Conservation (phyloP, 108 stramenopile species). For the Bacterosira constricta region DNA sequence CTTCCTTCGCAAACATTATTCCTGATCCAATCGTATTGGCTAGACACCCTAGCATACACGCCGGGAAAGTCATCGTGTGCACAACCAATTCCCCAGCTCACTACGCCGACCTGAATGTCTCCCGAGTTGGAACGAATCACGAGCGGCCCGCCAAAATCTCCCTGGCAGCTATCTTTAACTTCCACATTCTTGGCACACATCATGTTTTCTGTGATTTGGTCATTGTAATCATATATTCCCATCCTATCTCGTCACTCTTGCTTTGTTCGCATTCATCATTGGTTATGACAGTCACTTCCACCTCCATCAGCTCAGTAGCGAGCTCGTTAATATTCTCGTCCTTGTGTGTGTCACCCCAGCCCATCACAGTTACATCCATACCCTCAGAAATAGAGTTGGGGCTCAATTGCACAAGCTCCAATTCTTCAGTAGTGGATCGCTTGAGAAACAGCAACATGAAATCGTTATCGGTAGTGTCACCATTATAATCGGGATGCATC, state of each 20-base stretch:
- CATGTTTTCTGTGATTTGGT: slow-evolving; percentile 38
- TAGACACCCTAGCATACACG: slow-evolving; percentile 32
- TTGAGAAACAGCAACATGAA: slow-evolving; percentile 23
- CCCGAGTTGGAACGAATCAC: background rate
- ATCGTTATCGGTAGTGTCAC: slow-evolving; percentile 9
- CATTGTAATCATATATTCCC: slow-evolving; percentile 12
- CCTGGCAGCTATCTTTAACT: slow-evolving; percentile 45
- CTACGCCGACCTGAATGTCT: slow-evolving; percentile 45
- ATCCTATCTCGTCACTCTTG: slow-evolving; percentile 1
- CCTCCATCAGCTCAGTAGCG: slow-evolving; percentile 13
- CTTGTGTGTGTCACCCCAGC: slow-evolving; percentile 35
- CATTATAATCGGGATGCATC: slow-evolving; percentile 6
- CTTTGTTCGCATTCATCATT: slow-evolving; percentile 11
- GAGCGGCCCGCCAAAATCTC: slow-evolving; percentile 50
- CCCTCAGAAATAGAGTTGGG: slow-evolving; percentile 16
- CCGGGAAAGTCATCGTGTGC: slow-evolving; percentile 45
- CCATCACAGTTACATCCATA: slow-evolving; percentile 46
- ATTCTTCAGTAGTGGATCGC: background rate
- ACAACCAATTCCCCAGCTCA: slow-evolving; percentile 53
- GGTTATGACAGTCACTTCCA: slow-evolving; percentile 9
- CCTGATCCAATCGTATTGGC: slow-evolving; percentile 38
- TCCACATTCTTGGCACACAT: slow-evolving; percentile 34
- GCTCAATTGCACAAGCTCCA: slow-evolving; percentile 15
- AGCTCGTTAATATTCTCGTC: background rate
- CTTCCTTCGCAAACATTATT: slow-evolving; percentile 21